Conservation (phyloP, 208 protist genomes). For the Trichomonas vaginalis region DNA sequence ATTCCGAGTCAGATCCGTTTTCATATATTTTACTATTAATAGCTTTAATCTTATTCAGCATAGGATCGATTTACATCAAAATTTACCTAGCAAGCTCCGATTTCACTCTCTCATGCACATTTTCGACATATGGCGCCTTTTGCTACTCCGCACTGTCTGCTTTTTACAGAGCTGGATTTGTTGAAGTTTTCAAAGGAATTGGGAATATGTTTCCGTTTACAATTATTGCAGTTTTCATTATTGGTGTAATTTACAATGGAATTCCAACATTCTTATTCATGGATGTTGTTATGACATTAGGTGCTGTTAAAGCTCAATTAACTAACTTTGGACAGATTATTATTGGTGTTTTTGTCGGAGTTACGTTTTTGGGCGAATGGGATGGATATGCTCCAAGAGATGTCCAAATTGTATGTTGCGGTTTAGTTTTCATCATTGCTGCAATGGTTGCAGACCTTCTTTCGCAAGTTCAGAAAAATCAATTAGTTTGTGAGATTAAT, state of each 20-base stretch:
- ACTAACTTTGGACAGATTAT: background rate
- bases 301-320: background rate
- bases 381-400: background rate
- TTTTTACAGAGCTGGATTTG: background rate
- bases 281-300: background rate
- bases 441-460: background rate
- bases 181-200: background rate
- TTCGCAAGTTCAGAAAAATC: background rate
- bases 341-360: background rate
- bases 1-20: background rate
- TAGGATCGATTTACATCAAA: background rate
- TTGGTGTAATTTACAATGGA: background rate
- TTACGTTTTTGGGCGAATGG: background rate
- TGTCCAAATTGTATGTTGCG: background rate
- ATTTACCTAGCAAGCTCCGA: background rate
- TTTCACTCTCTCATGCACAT: background rate
- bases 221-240: background rate
- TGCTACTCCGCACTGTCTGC: background rate
- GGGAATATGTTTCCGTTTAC: background rate
- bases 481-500: background rate
- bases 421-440: background rate
- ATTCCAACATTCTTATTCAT: slow-evolving; percentile 9
- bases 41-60: background rate
- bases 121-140: background rate
- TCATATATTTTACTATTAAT: background rate